Evolutionary conservation across 2,329 filamentous ascomycete species (phyloP).

Genomic region (Fusarium mangiferae): DNA sequence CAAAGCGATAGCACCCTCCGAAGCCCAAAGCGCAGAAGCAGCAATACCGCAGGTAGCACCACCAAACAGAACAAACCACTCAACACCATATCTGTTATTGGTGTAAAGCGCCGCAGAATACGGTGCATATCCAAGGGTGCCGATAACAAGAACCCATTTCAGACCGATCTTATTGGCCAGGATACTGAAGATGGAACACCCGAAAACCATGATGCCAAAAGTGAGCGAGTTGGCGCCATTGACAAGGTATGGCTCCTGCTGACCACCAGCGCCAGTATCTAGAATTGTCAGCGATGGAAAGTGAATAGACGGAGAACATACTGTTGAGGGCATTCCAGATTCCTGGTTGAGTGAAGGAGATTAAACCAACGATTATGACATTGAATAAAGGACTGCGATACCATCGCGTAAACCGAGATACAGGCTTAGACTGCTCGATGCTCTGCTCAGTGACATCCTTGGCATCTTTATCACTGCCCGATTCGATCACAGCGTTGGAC

Average conservation of each 20-base stretch:
- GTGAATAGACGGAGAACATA: not conserved
- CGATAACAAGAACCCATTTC: slow-evolving; percentile 56
- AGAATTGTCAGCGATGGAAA: not conserved
- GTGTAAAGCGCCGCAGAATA: slow-evolving; percentile 61
- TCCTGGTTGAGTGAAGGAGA: slow-evolving; percentile 62
- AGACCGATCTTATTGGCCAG: slow-evolving; percentile 62
- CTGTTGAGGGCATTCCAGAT: slow-evolving; percentile 67
- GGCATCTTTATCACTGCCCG: slow-evolving; percentile 25
- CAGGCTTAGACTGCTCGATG: slow-evolving; percentile 26
- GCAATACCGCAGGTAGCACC: slow-evolving; percentile 61
- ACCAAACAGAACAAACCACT: slow-evolving; percentile 63
- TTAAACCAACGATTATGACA: slow-evolving; percentile 61
- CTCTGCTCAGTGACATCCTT: slow-evolving; percentile 25
- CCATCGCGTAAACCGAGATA: slow-evolving; percentile 38
- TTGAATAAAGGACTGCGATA: slow-evolving; percentile 56
- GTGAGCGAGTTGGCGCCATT: slow-evolving; percentile 43
- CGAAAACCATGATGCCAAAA: slow-evolving; percentile 57
- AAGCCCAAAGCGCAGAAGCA: slow-evolving; percentile 62
- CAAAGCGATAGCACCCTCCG: slow-evolving; percentile 61
- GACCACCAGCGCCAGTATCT: slow-evolving; percentile 62
- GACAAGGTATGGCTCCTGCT: slow-evolving; percentile 59
- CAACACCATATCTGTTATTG: slow-evolving; percentile 62
- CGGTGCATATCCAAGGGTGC: slow-evolving; percentile 60
- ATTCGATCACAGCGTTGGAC: slow-evolving; percentile 14
- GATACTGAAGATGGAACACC: slow-evolving; percentile 53